phyloP scores from a whole-genome alignment of 306 rosid genomes.

The Vachellia collinsii region DNA sequence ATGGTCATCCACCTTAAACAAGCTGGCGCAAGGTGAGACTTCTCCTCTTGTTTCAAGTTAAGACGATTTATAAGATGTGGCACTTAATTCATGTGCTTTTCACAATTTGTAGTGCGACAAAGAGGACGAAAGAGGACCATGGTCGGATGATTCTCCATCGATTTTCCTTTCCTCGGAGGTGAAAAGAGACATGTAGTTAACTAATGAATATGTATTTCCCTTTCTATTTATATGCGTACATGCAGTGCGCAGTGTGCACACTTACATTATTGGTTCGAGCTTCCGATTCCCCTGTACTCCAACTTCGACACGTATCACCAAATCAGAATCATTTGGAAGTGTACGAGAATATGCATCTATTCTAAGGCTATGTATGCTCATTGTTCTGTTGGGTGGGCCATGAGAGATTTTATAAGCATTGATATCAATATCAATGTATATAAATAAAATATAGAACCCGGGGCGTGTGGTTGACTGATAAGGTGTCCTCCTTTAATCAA shows the following conservation, averaged over 20 bases:
- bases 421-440: neutral
- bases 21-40: conserved; percentile 49
- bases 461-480: no score
- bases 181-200: neutral
- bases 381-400: neutral
- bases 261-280: conserved; percentile 5
- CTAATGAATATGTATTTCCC: conserved; percentile 7
- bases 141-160: conserved; percentile 67
- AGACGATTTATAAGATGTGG: neutral
- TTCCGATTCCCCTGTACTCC: conserved; percentile 4
- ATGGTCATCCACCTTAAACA: conserved; percentile 77
- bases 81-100: neutral
- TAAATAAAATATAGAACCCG: no score
- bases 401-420: neutral
- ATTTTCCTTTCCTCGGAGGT: conserved; percentile 25
- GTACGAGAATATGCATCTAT: neutral
- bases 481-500: no score
- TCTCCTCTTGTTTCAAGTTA: conserved; percentile 22
- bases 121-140: conserved; percentile 93
- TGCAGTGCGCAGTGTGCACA: conserved; percentile 14
- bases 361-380: conserved; percentile 9
- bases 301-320: neutral
- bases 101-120: conserved; percentile 69
- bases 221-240: conserved; percentile 9
- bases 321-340: conserved; percentile 8